phyloP scores from a whole-genome alignment of 371 early-diverging fungal species.

The Massospora cicadina region DNA sequence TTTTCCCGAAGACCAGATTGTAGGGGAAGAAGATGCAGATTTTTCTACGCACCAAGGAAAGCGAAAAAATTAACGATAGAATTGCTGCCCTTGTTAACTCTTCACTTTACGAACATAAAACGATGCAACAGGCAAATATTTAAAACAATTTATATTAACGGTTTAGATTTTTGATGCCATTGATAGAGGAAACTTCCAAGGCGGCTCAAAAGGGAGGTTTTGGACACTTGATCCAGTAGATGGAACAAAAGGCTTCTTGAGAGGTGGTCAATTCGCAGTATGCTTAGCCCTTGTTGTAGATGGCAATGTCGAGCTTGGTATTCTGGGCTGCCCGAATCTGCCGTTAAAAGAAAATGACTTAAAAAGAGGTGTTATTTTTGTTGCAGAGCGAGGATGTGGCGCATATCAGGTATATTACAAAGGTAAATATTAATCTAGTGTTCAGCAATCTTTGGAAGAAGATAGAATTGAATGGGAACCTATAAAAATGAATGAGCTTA shows the following conservation, averaged over 20 bases:
- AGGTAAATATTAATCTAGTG: not conserved
- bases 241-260: slow-evolving; percentile 85
- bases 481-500: slow-evolving; percentile 39
- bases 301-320: slow-evolving; percentile 75
- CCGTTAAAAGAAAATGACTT: slow-evolving; percentile 40
- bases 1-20: slow-evolving; percentile 78
- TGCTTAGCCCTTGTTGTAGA: slow-evolving; percentile 83
- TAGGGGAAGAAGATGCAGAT: slow-evolving; percentile 86
- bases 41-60: slow-evolving; percentile 58
- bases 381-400: slow-evolving; percentile 66
- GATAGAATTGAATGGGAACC: slow-evolving; percentile 24
- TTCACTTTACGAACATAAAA: slow-evolving; percentile 33
- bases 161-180: slow-evolving; percentile 57
- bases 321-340: slow-evolving; percentile 89
- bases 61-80: slow-evolving; percentile 43
- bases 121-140: slow-evolving; percentile 40
- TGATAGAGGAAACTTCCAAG: slow-evolving; percentile 73
- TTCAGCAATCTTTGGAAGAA: not conserved
- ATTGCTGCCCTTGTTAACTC: slow-evolving; percentile 64
- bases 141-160: not conserved
- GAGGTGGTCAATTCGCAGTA: slow-evolving; percentile 94
- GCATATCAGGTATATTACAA: slow-evolving; percentile 55
- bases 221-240: slow-evolving; percentile 97
- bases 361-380: slow-evolving; percentile 58
- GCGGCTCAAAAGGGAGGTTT: slow-evolving; percentile 60